These are phyloP conservation scores for Leccinum barrowsii DNA, from an alignment of 768 basidiomycete species.

Conservation along the genomic window DNA sequence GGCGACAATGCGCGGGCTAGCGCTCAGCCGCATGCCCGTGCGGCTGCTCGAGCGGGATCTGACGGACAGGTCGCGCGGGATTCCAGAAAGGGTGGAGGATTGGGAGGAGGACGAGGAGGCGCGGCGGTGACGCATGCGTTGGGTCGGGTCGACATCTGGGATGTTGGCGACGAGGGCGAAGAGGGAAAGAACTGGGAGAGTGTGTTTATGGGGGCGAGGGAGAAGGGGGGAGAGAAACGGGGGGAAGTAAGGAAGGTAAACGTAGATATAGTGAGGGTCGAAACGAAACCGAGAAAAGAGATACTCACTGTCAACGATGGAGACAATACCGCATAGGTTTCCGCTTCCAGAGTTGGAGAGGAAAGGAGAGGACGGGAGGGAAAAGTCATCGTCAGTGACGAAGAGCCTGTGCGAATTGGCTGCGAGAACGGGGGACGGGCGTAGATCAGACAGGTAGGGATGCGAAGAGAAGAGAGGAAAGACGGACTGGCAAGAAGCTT, in stretches of 20 bases:
- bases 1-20: conserved; percentile 32
- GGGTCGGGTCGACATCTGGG: conserved; percentile 69
- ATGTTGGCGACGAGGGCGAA: conserved; percentile 76
- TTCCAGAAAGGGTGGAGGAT: conserved; percentile 40
- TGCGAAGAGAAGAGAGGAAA: neutral
- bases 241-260: neutral
- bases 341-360: conserved; percentile 35
- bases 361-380: conserved; percentile 47
- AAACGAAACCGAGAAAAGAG: neutral
- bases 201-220: neutral
- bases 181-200: conserved; percentile 60
- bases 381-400: conserved; percentile 58
- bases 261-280: neutral
- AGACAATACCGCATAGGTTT: conserved; percentile 71
- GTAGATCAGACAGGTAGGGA: conserved; percentile 4
- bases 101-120: conserved; percentile 70
- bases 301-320: conserved; percentile 74
- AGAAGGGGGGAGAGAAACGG: neutral
- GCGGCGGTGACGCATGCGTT: conserved; percentile 75
- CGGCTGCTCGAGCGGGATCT: conserved; percentile 44
- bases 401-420: conserved; percentile 81
- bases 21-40: conserved; percentile 34
- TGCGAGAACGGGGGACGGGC: conserved; percentile 24
- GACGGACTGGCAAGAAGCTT: conserved; percentile 78
- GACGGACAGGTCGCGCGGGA: conserved; percentile 31